Percentiles rank a stretch among this genome's conserved stretches.
These are phyloP conservation scores for Ichthyophonus hoferi DNA, from an alignment of 208 protist species.

Conservation along the genomic window DNA sequence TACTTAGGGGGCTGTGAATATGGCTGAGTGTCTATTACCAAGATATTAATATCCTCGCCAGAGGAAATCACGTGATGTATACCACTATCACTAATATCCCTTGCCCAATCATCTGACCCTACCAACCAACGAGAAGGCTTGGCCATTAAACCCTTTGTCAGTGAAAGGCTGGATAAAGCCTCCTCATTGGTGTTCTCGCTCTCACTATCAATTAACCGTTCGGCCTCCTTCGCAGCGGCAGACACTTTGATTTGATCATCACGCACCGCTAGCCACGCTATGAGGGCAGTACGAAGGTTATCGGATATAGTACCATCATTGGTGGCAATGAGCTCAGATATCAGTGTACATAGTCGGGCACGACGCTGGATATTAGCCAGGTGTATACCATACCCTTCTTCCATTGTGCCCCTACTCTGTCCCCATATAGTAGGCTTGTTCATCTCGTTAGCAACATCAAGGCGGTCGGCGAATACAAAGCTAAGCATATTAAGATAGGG, in stretches of 20 bases:
- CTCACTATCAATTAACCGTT: neutral
- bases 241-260: neutral
- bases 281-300: neutral
- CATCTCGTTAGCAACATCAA: slow-evolving; percentile 5
- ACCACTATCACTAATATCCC: slow-evolving; percentile 30
- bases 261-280: neutral
- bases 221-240: neutral
- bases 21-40: slow-evolving; percentile 32
- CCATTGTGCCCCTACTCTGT: slow-evolving; percentile 6
- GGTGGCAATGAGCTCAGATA: slow-evolving; percentile 11
- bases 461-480: neutral
- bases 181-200: neutral
- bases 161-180: neutral
- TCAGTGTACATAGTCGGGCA: neutral
- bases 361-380: slow-evolving; percentile 28
- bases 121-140: slow-evolving; percentile 34
- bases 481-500: neutral
- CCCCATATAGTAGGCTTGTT: neutral
- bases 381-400: slow-evolving; percentile 32
- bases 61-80: slow-evolving; percentile 38
- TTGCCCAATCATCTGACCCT: slow-evolving; percentile 27
- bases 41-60: slow-evolving; percentile 40
- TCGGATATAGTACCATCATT: neutral
- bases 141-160: neutral
- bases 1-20: neutral